phyloP scores from a whole-genome alignment of 176 grass and related monocot species.

The Musa schizocarpa region DNA sequence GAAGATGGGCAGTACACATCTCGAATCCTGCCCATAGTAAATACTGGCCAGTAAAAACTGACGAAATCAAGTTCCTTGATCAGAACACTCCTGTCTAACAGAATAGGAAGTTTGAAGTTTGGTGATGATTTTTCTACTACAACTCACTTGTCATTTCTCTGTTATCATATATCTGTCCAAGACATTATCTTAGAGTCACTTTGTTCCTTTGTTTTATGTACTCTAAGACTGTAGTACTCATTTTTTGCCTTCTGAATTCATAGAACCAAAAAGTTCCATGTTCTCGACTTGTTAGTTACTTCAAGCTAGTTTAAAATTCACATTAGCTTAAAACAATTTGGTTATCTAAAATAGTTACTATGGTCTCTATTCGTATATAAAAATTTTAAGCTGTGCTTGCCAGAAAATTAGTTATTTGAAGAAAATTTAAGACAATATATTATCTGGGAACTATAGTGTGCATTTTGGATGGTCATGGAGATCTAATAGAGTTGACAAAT shows the following conservation, averaged over 20 bases:
- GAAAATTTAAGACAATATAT: not conserved
- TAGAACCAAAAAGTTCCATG: not conserved
- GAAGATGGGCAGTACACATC: too few relatives aligned
- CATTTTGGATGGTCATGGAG: not conserved
- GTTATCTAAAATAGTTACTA: not conserved
- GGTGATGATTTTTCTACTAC: not conserved
- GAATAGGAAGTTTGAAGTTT: too few relatives aligned
- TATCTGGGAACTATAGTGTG: not conserved
- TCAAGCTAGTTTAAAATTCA: not conserved
- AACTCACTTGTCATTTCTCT: not conserved
- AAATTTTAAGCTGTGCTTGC: not conserved
- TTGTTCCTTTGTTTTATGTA: not conserved
- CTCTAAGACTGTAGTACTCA: not conserved
- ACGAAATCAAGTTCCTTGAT: too few relatives aligned
- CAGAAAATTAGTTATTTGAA: not conserved
- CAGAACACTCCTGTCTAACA: too few relatives aligned
- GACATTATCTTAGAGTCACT: not conserved
- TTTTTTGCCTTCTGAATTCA: not conserved
- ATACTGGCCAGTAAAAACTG: too few relatives aligned
- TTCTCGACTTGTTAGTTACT: not conserved
- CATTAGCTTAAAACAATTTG: not conserved
- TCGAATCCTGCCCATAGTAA: too few relatives aligned
- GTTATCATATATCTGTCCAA: not conserved
- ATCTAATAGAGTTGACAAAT: constrained; percentile 22
- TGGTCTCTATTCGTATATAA: not conserved